Evolutionary conservation across 1,284 basidiomycete genomes (phyloP), one percentile per base, ranked within the genome.

Genomic region (Peniophora sp.): DNA sequence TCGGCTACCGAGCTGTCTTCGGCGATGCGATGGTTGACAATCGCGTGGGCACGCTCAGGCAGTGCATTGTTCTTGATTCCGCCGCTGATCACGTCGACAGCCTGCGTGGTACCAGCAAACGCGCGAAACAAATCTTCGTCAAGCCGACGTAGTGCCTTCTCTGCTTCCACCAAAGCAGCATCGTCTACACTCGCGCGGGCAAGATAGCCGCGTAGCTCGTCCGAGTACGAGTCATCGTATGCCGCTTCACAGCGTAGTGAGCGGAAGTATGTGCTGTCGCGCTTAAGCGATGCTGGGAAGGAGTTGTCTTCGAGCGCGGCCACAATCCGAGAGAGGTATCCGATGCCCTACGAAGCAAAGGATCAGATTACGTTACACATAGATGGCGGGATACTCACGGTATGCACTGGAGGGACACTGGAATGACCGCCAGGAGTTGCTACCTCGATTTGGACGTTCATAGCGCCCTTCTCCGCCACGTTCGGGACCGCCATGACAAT

Each of bases 391-490:
- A 17, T 14, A 56, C 65, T 49, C 58, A 76, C 75, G 1, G 79
- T 81, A 55, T 81, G 79, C 17, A 60, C 58, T 38, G 82, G 83
- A 23, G 85, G 85, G 27, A 82, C 68, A 39, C 79, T 83, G 3
- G 82, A 84, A 63, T 89, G 86, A 1, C 87, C 86, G 3, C 87
- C 86, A 16, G 73, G 69, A 0, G 81, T 72, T 20, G 74, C 65
- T 17, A 85, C 73, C 47, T 74, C 68, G 14, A 87, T 65, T 35
- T 70, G 68, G 43, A 79, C 75, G 56, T 86, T 76, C 20, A 82
- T 55, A 54, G 76, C 77, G 5, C 86, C 86, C 61, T 89, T 89
- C 67, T 89, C 86, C 1, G 75, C 78, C n/a, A 84, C 75, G 3
- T 73, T 77, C 16, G 82, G 84, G 0, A 69, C 60, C 0, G 81